Evolutionary conservation across 495 filamentous ascomycete genomes (phyloP).

Genomic region (Xylaria nigripes): DNA sequence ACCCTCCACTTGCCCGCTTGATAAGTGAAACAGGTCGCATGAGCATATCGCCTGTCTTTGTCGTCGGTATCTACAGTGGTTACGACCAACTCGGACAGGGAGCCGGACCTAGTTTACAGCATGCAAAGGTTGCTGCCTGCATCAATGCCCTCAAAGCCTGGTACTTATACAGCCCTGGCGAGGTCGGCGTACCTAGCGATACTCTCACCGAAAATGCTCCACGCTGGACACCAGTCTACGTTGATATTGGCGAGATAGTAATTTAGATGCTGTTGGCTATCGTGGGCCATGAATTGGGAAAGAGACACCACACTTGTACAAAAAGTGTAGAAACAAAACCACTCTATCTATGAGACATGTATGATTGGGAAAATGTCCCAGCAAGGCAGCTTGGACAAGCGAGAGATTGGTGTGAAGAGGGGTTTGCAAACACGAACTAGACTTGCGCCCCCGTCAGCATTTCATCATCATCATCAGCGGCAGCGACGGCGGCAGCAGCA

Average conservation of each 20-base stretch:
- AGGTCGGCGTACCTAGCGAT: conserved; percentile 67
- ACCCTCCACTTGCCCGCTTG: conserved; percentile 75
- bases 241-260: conserved; percentile 88
- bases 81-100: conserved; percentile 85
- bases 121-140: conserved; percentile 69
- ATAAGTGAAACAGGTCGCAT: conserved; percentile 79
- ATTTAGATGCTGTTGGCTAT: conserved; percentile 39
- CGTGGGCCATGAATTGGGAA: not conserved
- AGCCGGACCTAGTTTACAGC: conserved; percentile 60
- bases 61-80: conserved; percentile 90
- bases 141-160: conserved; percentile 81
- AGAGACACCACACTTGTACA: not conserved
- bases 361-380: not conserved
- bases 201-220: conserved; percentile 53
- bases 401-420: not conserved
- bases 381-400: not conserved
- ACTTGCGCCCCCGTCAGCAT: not conserved
- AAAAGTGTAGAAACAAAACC: conserved; percentile 3
- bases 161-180: conserved; percentile 84
- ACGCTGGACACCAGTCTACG: conserved; percentile 71
- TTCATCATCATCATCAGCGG: not conserved
- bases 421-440: not conserved
- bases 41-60: conserved; percentile 77
- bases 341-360: conserved; percentile 2
- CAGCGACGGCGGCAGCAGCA: not conserved